A percentile compares a stretch with the other conserved stretches of the same genome.
Evolutionary conservation across 495 filamentous ascomycete species (phyloP).

Genomic region (Neurospora africana): DNA sequence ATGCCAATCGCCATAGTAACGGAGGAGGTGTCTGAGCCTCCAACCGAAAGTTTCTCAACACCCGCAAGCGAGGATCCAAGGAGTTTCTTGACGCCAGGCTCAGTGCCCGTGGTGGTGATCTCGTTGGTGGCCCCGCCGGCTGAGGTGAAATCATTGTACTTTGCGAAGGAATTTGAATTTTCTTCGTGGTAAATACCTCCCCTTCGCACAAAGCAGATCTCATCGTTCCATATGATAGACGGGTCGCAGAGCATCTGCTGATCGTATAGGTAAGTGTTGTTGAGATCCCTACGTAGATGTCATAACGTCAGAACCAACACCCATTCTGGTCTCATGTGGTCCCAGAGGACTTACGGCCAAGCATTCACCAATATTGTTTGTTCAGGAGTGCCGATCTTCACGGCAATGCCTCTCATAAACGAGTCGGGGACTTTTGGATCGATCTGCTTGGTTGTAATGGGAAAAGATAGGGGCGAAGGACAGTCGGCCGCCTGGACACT

Average conservation of each 20-base stretch:
- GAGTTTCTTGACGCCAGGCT: slow-evolving; percentile 10
- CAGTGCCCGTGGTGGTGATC: slow-evolving; percentile 4
- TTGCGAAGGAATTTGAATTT: slow-evolving; percentile 9
- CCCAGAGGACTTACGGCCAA: slow-evolving; percentile 8
- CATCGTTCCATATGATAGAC: slow-evolving; percentile 9
- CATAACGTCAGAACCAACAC: not conserved
- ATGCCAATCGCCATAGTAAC: slow-evolving; percentile 11
- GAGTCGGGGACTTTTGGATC: slow-evolving; percentile 9
- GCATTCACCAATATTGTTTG: slow-evolving; percentile 13
- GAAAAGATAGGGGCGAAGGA: slow-evolving; percentile 5
- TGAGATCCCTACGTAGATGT: slow-evolving; percentile 8
- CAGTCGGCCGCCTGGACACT: not conserved
- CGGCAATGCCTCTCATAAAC: slow-evolving; percentile 13
- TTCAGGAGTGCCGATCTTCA: slow-evolving; percentile 11
- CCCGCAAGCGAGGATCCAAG: slow-evolving; percentile 8
- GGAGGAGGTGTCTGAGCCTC: not conserved
- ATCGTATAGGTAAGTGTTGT: slow-evolving; percentile 19
- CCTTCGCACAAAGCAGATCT: slow-evolving; percentile 11
- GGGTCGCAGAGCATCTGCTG: slow-evolving; percentile 9
- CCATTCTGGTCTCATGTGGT: not conserved
- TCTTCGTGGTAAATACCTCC: slow-evolving; percentile 7
- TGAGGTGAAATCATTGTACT: slow-evolving; percentile 5
- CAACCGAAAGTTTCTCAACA: not conserved
- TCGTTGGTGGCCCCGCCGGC: slow-evolving; percentile 11
- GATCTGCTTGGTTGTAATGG: slow-evolving; percentile 12